Evolutionary conservation across 768 basidiomycete species (phyloP), one percentile per base, ranked within the genome.

Genomic region (Mycena olivaceomarginata): DNA sequence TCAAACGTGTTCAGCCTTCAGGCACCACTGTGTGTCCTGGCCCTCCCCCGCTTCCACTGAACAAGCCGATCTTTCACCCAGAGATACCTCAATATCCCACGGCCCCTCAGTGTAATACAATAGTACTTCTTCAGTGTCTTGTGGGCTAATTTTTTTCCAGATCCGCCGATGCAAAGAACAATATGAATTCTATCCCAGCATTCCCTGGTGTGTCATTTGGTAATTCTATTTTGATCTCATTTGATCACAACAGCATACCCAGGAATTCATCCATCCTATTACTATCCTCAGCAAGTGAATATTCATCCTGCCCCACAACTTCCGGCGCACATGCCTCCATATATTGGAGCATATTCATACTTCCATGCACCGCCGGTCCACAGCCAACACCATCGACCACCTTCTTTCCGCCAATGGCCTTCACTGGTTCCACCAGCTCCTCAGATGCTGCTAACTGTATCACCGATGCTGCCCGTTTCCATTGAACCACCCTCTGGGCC

Each of bases 311-410:
- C 53, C 22, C 20, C n/a, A 9, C 53, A 56, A 25, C 53, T 22
- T 56, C 53, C 53, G 22, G 53, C 53, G n/a, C 53, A 56, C 15
- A 56, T 56, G 53, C 53, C 53, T n/a, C 53, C 53, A 25, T 56
- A 56, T 56, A 7, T 56, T 25, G n/a, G 22, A 25, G n/a, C 53
- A 56, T n/a, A 56, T 25, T 56, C 53, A 25, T 56, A n/a, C 53
- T 56, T 56, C 7, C 7, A 22, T 20, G n/a, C 16, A 22, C 53
- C 20, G 53, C 53, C 25, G 25, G 25, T 25, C 25, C 25, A 2
- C 25, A 56, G 53, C 53, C 20, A 25, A 25, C 22, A n/a, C 22
- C 22, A 6, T 25, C 53, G 53, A 22, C n/a, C 12, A n/a, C n/a
- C 12, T 56, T 56, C 8, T 8, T 56, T 25, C 53, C n/a, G n/a